Evolutionary conservation across 2,329 filamentous ascomycete species (phyloP).

Genomic region (Fusarium tjaetaba): DNA sequence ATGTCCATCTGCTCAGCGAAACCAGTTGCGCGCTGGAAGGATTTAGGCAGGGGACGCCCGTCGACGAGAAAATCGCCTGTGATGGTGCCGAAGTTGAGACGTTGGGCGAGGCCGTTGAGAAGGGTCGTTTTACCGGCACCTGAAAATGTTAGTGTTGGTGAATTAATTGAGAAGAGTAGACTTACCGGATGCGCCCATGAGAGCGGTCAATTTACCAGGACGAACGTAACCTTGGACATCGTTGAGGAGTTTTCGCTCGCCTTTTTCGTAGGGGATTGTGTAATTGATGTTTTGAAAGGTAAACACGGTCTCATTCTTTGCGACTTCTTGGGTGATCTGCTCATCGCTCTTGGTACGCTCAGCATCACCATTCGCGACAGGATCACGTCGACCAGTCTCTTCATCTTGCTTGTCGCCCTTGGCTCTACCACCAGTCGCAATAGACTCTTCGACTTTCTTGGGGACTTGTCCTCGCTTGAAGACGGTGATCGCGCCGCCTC

Average conservation of each 20-base stretch:
- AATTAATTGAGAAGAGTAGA: not conserved
- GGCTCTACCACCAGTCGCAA: conserved; percentile 59
- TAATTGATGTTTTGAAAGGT: conserved; percentile 64
- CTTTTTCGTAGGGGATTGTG: conserved; percentile 64
- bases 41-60: conserved; percentile 74
- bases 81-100: conserved; percentile 80
- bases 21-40: conserved; percentile 83
- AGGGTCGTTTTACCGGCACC: conserved; percentile 77
- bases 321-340: conserved; percentile 54
- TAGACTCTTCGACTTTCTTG: conserved; percentile 64
- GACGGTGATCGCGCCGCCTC: conserved; percentile 67
- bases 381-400: conserved; percentile 46
- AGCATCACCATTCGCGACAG: conserved; percentile 41
- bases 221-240: conserved; percentile 87
- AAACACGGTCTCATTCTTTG: conserved; percentile 69
- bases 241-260: conserved; percentile 75
- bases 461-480: conserved; percentile 73
- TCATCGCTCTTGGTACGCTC: conserved; percentile 44
- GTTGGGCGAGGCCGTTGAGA: conserved; percentile 77
- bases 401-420: conserved; percentile 61
- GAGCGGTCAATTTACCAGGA: conserved; percentile 80
- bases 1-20: conserved; percentile 74
- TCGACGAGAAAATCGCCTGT: conserved; percentile 83
- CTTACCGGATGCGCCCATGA: conserved; percentile 71
- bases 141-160: not conserved